phyloP scores from a whole-genome alignment of 1,284 basidiomycete species.

The Tilletia walkeri region DNA sequence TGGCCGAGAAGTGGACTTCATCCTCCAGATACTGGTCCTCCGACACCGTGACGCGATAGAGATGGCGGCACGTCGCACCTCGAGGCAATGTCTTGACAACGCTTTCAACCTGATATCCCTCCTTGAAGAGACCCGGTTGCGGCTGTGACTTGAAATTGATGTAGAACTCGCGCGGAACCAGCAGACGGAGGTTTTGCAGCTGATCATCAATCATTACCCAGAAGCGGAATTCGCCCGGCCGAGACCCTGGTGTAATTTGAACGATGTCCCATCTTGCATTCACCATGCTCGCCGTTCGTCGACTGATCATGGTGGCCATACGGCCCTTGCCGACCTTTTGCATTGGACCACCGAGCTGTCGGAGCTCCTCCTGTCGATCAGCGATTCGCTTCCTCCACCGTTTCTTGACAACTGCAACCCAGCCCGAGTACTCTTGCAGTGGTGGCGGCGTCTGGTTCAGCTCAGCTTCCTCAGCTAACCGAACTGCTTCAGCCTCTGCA shows the following conservation, averaged over 20 bases:
- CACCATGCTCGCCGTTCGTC: constrained; percentile 66
- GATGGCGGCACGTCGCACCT: constrained; percentile 71
- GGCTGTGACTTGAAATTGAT: constrained; percentile 77
- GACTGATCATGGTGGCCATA: constrained; percentile 71
- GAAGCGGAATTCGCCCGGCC: constrained; percentile 79
- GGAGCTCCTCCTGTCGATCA: constrained; percentile 10
- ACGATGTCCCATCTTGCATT: constrained; percentile 86
- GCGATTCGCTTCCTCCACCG: constrained; percentile 67
- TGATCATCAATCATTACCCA: constrained; percentile 85
- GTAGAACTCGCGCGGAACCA: constrained; percentile 88
- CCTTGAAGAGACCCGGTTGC: constrained; percentile 65
- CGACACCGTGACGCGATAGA: constrained; percentile 79
- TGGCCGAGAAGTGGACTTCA: constrained; percentile 83
- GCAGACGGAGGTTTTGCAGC: constrained; percentile 74
- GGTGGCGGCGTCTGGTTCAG: constrained; percentile 16
- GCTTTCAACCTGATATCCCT: constrained; percentile 70
- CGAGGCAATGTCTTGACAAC: constrained; percentile 78
- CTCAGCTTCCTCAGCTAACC: not conserved
- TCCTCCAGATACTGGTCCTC: constrained; percentile 81
- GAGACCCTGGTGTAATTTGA: constrained; percentile 76
- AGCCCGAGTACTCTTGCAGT: constrained; percentile 68
- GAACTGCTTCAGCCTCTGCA: not conserved
- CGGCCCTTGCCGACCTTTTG: constrained; percentile 33
- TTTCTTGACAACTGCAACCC: constrained; percentile 75
- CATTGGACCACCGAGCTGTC: constrained; percentile 22